Evolutionary conservation across 768 basidiomycete species (phyloP).

Genomic region (Trametes coccinea): DNA sequence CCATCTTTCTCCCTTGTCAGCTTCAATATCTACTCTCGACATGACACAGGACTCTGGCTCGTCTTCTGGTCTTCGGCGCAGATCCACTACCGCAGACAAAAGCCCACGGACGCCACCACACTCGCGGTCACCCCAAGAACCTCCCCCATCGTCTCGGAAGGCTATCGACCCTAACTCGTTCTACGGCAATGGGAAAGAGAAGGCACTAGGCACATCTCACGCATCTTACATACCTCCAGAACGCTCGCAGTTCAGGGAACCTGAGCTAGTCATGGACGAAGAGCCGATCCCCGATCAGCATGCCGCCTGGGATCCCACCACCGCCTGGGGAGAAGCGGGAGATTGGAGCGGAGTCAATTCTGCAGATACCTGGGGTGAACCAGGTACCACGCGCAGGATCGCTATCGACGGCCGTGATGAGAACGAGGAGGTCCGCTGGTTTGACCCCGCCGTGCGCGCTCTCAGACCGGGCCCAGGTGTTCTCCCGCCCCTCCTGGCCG

Average conservation of each 20-base stretch:
- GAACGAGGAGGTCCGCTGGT: conserved; percentile 69
- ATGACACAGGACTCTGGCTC: conserved; percentile 16
- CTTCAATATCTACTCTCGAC: not conserved
- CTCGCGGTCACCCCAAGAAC: not conserved
- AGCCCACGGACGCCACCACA: conserved; percentile 16
- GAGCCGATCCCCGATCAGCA: conserved; percentile 21
- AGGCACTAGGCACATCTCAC: conserved; percentile 35
- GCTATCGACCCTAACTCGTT: conserved; percentile 16
- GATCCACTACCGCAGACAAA: conserved; percentile 5
- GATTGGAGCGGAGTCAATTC: conserved; percentile 1
- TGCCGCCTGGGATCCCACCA: conserved; percentile 8
- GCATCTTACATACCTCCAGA: conserved; percentile 36
- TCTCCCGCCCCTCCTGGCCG: conserved; percentile 65
- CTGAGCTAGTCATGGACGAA: conserved; percentile 31
- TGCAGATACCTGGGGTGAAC: conserved; percentile 12
- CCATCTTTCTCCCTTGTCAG: not conserved
- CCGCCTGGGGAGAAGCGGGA: conserved; percentile 16
- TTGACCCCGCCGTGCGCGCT: conserved; percentile 53
- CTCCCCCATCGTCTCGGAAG: not conserved
- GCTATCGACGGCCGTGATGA: conserved; percentile 61
- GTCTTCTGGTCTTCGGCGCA: conserved; percentile 8
- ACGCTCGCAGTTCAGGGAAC: conserved; percentile 32
- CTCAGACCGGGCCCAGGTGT: conserved; percentile 65
- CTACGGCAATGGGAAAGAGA: conserved; percentile 13
- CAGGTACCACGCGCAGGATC: conserved; percentile 25